Base-by-base conservation (phyloP, 495 filamentous ascomycete genomes). In the Aspergillus cristatus region DNA sequence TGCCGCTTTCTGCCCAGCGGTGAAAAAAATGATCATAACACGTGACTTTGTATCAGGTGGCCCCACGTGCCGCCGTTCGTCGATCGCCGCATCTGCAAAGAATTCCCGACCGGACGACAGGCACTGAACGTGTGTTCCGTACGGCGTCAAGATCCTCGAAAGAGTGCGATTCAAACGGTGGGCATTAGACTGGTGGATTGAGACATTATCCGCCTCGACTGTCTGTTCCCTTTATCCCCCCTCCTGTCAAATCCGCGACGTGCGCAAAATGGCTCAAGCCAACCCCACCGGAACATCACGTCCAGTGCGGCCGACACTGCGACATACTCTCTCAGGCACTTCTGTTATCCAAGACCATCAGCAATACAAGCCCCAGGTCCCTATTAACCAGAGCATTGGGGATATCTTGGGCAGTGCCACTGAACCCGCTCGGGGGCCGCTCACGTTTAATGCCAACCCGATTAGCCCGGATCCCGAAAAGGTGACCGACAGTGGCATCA, bases 271-370 rank as follows among this genome's bases (percentile, higher is more conserved):
- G 62, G 55, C 46, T 25, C 39, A 58, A 1, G 37, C 55, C 30
- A 58, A 50, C 44, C 34, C 52, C 42, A 35, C 42, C n/a, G 18
- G 6, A 18, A 32, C 14, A 17, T 38, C 57, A 35, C 55, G 57
- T 43, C 57, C 56, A 14, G 36, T 47, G 34, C 62, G 67, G 34
- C 67, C 67, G 10, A 52, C 57, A 8, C 54, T 70, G 22, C 62
- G 59, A 42, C 60, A 65, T 37, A 67, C 41, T 14, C 70, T 83
- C 68, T 73, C 78, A 39, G 80, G 76, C 59, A 71, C 71, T 47
- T 84, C 80, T 24, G 84, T 81, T 57, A 69, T 86, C 25, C 68
- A 76, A 34, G 81, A 84, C 39, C 79, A 84, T 43, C 79, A 84
- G 50, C 81, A 86, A 43, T 86, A 86, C 47, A 82, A 80, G 36